Percentiles rank a stretch among this genome's conserved stretches.
Conservation (phyloP, 1,139 yeast species). For the Debaryomycetaceae sp. region DNA sequence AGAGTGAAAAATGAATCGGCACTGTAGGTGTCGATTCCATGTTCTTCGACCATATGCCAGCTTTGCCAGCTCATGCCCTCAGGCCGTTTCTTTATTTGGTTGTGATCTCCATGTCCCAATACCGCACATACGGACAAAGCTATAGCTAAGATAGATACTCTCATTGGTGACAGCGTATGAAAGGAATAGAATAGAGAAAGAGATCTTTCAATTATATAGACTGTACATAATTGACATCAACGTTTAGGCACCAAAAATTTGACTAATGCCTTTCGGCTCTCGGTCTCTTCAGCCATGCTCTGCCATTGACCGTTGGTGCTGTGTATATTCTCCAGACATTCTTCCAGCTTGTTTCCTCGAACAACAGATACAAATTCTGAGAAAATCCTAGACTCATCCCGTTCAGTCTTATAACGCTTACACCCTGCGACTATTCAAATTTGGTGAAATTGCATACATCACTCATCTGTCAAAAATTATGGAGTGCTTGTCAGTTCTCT, state of each 20-base stretch:
- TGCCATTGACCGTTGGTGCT: too few species aligned
- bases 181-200: background rate
- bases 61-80: constrained; percentile 62
- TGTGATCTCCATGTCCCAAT: constrained; percentile 18
- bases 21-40: constrained; percentile 69
- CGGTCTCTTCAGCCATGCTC: too few species aligned
- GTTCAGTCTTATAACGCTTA: too few species aligned
- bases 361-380: too few species aligned
- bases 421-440: too few species aligned
- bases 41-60: constrained; percentile 92
- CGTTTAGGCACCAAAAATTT: background rate
- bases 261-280: too few species aligned
- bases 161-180: background rate
- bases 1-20: constrained; percentile 74
- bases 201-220: background rate
- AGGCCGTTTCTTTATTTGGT: constrained; percentile 32
- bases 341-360: too few species aligned
- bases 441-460: too few species aligned
- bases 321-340: too few species aligned
- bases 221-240: background rate
- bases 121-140: constrained; percentile 5
- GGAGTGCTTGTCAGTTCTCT: too few species aligned
- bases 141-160: background rate
- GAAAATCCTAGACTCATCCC: too few species aligned
- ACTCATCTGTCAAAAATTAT: too few species aligned